Conservation (phyloP, 176 grass and related monocot species). For the Musa troglodytarum region DNA sequence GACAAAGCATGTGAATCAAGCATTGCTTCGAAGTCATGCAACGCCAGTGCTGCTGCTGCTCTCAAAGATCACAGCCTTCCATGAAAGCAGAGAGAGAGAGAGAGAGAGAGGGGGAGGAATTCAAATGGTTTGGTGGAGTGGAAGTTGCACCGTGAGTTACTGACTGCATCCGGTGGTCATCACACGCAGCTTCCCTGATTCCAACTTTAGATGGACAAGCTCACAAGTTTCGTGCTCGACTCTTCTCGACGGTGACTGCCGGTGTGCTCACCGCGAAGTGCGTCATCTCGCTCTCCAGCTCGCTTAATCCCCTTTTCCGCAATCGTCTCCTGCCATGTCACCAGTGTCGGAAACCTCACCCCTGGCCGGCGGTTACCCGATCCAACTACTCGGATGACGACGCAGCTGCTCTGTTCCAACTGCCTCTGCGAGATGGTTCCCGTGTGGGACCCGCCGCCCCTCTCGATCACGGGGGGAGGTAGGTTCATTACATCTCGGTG, state of each 20-base stretch:
- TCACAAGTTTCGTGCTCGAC: background rate
- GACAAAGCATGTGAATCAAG: background rate
- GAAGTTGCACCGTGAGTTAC: background rate
- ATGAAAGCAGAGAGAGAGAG: background rate
- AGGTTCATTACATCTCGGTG: background rate
- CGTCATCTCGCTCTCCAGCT: background rate
- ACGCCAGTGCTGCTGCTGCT: constrained; percentile 53
- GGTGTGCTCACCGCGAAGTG: background rate
- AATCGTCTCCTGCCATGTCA: background rate
- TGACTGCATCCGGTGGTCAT: background rate
- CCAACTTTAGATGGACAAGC: background rate
- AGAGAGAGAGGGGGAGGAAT: background rate
- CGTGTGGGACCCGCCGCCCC: no score
- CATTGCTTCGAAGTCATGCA: background rate
- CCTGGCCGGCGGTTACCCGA: background rate
- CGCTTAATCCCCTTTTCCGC: background rate
- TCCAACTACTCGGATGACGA: background rate
- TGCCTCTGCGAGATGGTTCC: no score
- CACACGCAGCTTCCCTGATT: background rate
- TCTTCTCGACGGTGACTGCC: background rate
- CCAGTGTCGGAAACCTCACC: background rate
- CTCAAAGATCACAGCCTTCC: constrained; percentile 20
- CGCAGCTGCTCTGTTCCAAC: no score
- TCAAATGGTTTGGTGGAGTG: background rate
- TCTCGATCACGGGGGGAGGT: background rate